Conservation (phyloP, 352 stramenopile species). For the Phytopythium boreale region DNA sequence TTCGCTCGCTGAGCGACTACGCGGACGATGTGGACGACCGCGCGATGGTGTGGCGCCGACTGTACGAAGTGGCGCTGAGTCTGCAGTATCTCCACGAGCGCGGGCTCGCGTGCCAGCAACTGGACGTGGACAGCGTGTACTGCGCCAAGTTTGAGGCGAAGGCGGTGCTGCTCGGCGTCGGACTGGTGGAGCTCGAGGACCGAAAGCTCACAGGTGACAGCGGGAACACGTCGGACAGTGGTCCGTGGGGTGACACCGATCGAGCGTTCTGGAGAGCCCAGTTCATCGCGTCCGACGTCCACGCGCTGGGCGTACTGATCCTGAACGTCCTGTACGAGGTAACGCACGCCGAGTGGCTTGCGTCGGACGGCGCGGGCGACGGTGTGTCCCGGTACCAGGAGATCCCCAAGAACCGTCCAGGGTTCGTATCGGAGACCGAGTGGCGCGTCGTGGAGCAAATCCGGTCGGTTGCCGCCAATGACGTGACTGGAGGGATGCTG, state of each 20-base stretch:
- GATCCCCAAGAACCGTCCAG: neutral
- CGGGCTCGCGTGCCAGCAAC: neutral
- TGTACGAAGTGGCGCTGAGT: slow-evolving; percentile 4
- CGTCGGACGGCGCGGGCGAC: neutral
- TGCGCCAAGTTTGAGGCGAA: slow-evolving; percentile 3
- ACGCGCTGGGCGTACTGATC: neutral
- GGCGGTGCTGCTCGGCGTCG: slow-evolving; percentile 4
- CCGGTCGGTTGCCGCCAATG: neutral
- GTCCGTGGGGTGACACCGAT: neutral
- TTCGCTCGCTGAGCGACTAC: neutral
- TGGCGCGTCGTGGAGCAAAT: neutral
- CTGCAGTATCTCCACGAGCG: slow-evolving; percentile 10
- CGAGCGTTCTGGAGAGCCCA: neutral
- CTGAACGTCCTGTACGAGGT: slow-evolving; percentile 1
- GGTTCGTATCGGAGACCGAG: neutral
- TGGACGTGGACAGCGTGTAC: neutral
- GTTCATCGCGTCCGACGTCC: slow-evolving; percentile 1
- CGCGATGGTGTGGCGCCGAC: neutral
- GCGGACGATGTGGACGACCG: neutral
- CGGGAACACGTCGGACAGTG: too few species aligned
- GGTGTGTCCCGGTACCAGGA: neutral
- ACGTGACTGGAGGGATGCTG: neutral
- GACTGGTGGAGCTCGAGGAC: neutral
- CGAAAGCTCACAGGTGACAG: neutral
- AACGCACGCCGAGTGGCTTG: neutral